Evolutionary conservation across 1,284 basidiomycete genomes (phyloP).

Genomic region (Fomes fomentarius): DNA sequence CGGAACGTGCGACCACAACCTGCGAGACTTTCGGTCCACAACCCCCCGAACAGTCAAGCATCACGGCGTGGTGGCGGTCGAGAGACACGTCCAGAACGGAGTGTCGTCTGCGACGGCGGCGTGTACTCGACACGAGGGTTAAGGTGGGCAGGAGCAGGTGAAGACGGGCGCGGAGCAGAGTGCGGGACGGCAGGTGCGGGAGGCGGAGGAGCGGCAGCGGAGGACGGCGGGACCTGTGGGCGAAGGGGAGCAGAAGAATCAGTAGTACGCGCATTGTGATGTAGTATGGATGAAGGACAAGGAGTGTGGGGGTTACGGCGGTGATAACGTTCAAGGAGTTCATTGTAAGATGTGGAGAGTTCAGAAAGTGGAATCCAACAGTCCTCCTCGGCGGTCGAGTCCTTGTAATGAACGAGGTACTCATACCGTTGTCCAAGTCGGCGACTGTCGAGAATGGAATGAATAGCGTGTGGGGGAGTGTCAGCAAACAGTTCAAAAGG

Average conservation of each 20-base stretch:
- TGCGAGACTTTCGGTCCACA: neutral
- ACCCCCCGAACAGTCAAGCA: conserved; percentile 6
- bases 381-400: conserved; percentile 28
- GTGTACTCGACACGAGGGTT: conserved; percentile 9
- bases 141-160: neutral
- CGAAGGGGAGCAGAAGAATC: neutral
- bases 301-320: conserved; percentile 34
- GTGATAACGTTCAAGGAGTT: conserved; percentile 38
- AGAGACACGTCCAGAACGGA: conserved; percentile 11
- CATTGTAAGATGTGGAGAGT: conserved; percentile 32
- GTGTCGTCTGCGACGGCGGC: conserved; percentile 13
- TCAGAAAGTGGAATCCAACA: conserved; percentile 38
- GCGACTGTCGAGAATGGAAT: conserved; percentile 30
- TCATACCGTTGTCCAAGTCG: conserved; percentile 35
- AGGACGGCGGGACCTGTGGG: neutral
- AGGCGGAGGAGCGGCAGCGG: neutral
- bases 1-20: no score
- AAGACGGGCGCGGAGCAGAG: neutral
- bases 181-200: neutral
- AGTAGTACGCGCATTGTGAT: no score
- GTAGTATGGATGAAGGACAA: conserved; percentile 8
- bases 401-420: conserved; percentile 35
- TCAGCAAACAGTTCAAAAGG: conserved; percentile 25
- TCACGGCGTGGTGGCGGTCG: conserved; percentile 7
- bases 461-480: conserved; percentile 24